phyloP scores from a whole-genome alignment of 148 eudicot species.

The Rhododendron simsii region DNA sequence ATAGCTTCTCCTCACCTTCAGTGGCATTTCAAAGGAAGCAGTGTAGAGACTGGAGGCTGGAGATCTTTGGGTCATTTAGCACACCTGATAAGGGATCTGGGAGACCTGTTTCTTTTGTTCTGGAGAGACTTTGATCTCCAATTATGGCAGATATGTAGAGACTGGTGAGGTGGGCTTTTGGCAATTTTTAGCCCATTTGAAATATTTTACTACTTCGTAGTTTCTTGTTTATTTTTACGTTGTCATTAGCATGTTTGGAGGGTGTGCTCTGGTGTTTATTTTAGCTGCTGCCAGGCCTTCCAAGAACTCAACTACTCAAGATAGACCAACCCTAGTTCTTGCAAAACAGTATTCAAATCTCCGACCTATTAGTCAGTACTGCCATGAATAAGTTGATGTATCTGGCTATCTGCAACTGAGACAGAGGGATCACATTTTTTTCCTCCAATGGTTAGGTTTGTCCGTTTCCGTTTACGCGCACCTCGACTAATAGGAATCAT shows the following conservation, averaged over 20 bases:
- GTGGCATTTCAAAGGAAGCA: neutral
- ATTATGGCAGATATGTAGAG: constrained; percentile 2
- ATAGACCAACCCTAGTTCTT: neutral
- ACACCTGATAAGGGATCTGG: neutral
- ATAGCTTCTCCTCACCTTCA: neutral
- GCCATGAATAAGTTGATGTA: neutral
- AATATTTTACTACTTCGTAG: neutral
- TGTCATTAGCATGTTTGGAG: neutral
- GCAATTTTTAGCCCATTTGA: neutral
- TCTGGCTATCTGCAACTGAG: neutral
- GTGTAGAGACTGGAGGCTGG: neutral
- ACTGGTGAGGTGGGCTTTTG: neutral
- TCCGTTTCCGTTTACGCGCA: too few species aligned
- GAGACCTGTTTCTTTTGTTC: neutral
- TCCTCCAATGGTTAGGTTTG: too few species aligned
- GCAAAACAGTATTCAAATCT: neutral
- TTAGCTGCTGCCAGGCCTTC: neutral
- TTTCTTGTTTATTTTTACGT: neutral
- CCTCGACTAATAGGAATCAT: neutral
- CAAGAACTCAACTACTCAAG: neutral
- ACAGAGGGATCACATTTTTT: neutral
- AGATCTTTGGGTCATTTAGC: neutral
- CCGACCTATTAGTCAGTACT: neutral
- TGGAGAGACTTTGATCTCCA: neutral
- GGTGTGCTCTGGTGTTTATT: neutral